Percentiles rank a stretch among this genome's conserved stretches.
These are phyloP conservation scores for Auricularia sp. DNA, from an alignment of 768 basidiomycete species.

Conservation along the genomic window DNA sequence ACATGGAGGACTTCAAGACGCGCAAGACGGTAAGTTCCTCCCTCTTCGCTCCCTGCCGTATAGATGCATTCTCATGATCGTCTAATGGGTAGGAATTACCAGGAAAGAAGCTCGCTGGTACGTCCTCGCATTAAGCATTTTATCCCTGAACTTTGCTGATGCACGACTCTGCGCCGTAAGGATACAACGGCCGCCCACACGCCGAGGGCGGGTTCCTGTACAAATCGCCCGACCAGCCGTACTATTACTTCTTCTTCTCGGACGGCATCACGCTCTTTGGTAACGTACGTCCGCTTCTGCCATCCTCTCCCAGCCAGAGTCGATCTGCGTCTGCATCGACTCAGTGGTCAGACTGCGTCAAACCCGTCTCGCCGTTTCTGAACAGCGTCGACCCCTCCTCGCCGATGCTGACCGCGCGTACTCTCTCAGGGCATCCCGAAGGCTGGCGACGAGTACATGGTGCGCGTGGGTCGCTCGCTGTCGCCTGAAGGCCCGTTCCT, in stretches of 20 bases:
- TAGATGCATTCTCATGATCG: too few species aligned
- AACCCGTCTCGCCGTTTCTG: neutral
- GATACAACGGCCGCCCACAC: neutral
- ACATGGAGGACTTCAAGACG: neutral
- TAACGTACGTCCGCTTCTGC: neutral
- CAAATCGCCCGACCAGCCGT: neutral
- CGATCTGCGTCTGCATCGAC: neutral
- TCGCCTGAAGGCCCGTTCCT: neutral
- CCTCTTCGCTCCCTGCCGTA: too few species aligned
- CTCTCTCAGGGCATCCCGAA: neutral
- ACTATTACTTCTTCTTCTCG: conserved; percentile 10
- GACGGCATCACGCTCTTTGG: conserved; percentile 13
- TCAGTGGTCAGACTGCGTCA: too few species aligned
- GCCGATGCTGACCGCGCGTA: neutral
- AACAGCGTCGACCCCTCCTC: neutral
- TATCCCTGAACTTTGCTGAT: neutral
- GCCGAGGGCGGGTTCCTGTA: conserved; percentile 4
- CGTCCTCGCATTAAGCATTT: neutral
- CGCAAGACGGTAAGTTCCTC: too few species aligned
- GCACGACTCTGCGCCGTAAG: neutral
- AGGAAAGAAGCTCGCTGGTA: neutral
- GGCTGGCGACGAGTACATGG: neutral
- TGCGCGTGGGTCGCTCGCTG: neutral
- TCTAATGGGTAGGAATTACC: too few species aligned
- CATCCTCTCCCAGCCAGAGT: neutral